Evolutionary conservation across 1,284 basidiomycete genomes (phyloP).

Genomic region (Mycena citricolor): DNA sequence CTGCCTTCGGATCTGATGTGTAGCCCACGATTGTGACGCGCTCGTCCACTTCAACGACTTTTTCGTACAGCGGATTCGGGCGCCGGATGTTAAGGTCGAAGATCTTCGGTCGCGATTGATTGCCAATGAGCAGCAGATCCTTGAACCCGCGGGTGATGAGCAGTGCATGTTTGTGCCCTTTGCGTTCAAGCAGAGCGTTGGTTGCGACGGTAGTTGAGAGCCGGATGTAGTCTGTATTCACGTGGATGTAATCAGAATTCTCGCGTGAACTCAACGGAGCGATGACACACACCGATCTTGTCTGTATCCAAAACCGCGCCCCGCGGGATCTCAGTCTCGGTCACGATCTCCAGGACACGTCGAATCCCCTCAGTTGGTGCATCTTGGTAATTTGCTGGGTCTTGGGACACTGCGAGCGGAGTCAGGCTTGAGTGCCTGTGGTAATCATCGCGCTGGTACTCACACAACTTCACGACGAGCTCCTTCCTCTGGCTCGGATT

Average conservation of each 20-base stretch:
- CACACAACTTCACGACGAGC: slow-evolving; percentile 78
- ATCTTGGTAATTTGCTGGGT: slow-evolving; percentile 85
- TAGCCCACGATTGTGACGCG: slow-evolving; percentile 93
- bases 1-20: slow-evolving; percentile 82
- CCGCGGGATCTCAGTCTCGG: slow-evolving; percentile 65
- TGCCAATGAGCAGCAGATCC: slow-evolving; percentile 89
- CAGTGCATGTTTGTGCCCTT: slow-evolving; percentile 89
- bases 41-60: slow-evolving; percentile 89
- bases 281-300: slow-evolving; percentile 70
- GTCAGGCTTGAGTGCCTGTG: neutral
- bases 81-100: slow-evolving; percentile 88
- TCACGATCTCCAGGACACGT: slow-evolving; percentile 82
- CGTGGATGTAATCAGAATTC: slow-evolving; percentile 1
- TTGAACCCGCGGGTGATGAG: slow-evolving; percentile 92
- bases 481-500: slow-evolving; percentile 63
- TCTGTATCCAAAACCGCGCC: slow-evolving; percentile 70
- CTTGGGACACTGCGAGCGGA: slow-evolving; percentile 69
- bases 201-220: slow-evolving; percentile 96
- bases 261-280: slow-evolving; percentile 1
- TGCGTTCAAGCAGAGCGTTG: slow-evolving; percentile 93
- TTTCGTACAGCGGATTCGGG: slow-evolving; percentile 75
- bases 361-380: slow-evolving; percentile 95
- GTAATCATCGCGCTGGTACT: too few species aligned
- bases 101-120: slow-evolving; percentile 89
- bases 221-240: slow-evolving; percentile 77